phyloP scores from a whole-genome alignment of 352 stramenopile genomes.

The Pythium periplocum region DNA sequence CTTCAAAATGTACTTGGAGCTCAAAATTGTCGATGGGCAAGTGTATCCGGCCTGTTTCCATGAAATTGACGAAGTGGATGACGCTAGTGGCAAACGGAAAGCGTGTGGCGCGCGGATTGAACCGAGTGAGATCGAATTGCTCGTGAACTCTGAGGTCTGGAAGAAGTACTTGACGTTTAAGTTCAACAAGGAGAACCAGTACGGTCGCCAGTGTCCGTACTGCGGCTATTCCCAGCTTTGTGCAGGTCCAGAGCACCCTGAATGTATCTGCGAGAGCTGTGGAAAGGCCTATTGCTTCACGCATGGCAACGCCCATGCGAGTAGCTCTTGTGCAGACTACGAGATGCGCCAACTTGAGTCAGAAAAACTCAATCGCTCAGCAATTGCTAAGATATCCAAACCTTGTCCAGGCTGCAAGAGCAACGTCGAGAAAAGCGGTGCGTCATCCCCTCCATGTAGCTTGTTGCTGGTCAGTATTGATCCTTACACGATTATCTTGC shows the following conservation, averaged over 20 bases:
- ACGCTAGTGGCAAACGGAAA: slow-evolving; percentile 12
- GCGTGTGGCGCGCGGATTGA: slow-evolving; percentile 40
- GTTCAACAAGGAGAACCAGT: slow-evolving; percentile 81
- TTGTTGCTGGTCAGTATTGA: not conserved
- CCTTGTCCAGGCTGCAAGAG: slow-evolving; percentile 86
- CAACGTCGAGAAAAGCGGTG: slow-evolving; percentile 83
- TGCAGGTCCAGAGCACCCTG: slow-evolving; percentile 35
- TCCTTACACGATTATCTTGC: not conserved
- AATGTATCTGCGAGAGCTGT: slow-evolving; percentile 39
- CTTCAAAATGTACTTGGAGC: slow-evolving; percentile 56
- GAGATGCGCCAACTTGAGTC: slow-evolving; percentile 72
- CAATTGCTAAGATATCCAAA: slow-evolving; percentile 81
- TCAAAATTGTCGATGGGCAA: slow-evolving; percentile 65
- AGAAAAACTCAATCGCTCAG: slow-evolving; percentile 79
- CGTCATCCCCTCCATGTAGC: not conserved
- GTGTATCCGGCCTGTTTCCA: slow-evolving; percentile 76
- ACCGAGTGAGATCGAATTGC: slow-evolving; percentile 33
- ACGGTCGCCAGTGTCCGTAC: slow-evolving; percentile 57
- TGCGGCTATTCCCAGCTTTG: slow-evolving; percentile 59
- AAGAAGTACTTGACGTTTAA: slow-evolving; percentile 85
- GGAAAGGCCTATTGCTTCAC: slow-evolving; percentile 81
- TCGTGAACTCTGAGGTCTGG: slow-evolving; percentile 47
- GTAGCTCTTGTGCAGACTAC: slow-evolving; percentile 70
- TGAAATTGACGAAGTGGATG: slow-evolving; percentile 7
- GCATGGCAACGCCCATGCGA: slow-evolving; percentile 80